phyloP scores from a whole-genome alignment of 495 filamentous ascomycete genomes.

The Podospora anserina region DNA sequence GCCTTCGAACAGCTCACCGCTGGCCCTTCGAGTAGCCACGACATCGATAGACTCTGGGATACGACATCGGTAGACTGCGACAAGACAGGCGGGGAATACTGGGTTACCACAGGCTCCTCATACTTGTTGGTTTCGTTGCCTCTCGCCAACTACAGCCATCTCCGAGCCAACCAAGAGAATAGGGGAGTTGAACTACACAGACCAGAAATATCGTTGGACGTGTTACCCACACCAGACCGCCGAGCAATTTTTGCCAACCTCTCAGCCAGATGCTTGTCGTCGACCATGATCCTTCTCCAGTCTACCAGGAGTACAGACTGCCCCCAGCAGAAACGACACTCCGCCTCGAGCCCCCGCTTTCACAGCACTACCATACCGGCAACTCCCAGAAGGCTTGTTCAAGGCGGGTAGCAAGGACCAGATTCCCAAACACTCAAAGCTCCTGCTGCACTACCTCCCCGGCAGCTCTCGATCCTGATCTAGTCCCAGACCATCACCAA shows the following conservation, averaged over 20 bases:
- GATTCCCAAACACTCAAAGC: too few relatives aligned
- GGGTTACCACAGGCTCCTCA: neutral
- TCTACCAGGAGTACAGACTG: neutral
- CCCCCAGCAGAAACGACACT: neutral
- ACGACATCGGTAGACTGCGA: too few relatives aligned
- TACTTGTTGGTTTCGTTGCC: neutral
- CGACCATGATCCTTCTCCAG: neutral
- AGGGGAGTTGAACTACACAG: neutral
- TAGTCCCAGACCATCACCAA: too few relatives aligned
- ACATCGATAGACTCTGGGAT: neutral
- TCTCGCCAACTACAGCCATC: neutral
- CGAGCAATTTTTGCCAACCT: neutral
- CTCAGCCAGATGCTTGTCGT: neutral
- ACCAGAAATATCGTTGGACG: neutral
- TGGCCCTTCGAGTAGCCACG: neutral
- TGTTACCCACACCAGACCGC: neutral
- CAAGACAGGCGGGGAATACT: too few relatives aligned
- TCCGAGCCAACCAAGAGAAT: neutral
- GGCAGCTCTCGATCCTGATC: too few relatives aligned
- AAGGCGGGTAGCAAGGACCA: too few relatives aligned
- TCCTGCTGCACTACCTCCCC: neutral
- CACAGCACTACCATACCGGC: too few relatives aligned
- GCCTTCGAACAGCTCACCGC: neutral
- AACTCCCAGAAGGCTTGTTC: too few relatives aligned
- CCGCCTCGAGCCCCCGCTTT: too few relatives aligned